Conservation (phyloP, 768 basidiomycete species). For the Tulasnella sp. region DNA sequence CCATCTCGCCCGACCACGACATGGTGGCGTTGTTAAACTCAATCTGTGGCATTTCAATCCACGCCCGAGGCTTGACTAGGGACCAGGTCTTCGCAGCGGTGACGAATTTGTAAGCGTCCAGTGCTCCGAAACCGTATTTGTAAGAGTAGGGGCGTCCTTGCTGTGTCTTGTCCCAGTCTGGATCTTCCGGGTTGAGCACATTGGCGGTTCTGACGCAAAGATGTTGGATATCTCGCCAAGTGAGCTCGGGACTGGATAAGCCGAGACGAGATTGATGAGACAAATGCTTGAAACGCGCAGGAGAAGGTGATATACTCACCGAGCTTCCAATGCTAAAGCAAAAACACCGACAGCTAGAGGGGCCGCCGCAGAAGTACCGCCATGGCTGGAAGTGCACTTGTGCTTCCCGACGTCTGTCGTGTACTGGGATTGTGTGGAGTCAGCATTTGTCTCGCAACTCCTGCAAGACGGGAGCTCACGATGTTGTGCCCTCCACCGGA, state of each 20-base stretch:
- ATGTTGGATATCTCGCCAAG: constrained; percentile 95
- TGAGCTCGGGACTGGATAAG: constrained; percentile 68
- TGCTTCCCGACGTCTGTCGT: constrained; percentile 89
- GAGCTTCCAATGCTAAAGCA: constrained; percentile 75
- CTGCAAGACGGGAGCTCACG: constrained; percentile 36
- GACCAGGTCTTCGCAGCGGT: constrained; percentile 72
- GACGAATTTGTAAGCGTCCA: constrained; percentile 76
- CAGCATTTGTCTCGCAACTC: constrained; percentile 16
- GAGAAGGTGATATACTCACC: constrained; percentile 38
- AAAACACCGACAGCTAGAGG: constrained; percentile 93
- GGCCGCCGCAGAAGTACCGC: constrained; percentile 96
- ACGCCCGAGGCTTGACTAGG: constrained; percentile 87
- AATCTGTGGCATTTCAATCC: constrained; percentile 66
- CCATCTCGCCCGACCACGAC: constrained; percentile 39
- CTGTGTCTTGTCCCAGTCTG: constrained; percentile 84
- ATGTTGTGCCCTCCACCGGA: constrained; percentile 91
- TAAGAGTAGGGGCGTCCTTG: constrained; percentile 62
- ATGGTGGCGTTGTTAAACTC: constrained; percentile 54
- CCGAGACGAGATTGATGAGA: neutral
- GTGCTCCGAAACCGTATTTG: constrained; percentile 89
- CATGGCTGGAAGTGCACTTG: constrained; percentile 70
- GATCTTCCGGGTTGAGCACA: constrained; percentile 75
- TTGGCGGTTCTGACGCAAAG: constrained; percentile 67
- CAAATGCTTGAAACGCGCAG: neutral
- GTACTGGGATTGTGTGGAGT: constrained; percentile 40